Base-by-base conservation (phyloP, 2,329 filamentous ascomycete species). In the Camillea tinctor region DNA sequence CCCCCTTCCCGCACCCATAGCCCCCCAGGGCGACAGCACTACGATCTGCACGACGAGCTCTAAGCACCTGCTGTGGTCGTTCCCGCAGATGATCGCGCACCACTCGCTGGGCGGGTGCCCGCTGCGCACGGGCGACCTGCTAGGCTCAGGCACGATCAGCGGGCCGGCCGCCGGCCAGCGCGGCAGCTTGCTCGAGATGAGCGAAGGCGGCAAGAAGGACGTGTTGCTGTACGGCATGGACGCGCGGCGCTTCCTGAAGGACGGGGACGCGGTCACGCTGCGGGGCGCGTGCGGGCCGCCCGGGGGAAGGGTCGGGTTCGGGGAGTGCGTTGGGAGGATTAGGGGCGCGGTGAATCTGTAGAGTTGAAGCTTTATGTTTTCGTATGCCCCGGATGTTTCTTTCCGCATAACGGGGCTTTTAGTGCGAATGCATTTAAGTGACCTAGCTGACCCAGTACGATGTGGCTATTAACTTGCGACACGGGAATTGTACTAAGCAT, bases 61-160 rank as follows among this genome's bases (percentile, higher is more conserved):
- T 9, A 84, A 80, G 65, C 84, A 93, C 69, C 79, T 94, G 11
- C 80, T 94, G n/a, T 94, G 87, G 82, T 93, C 89, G 0, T 94
- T 93, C 76, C 84, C 89, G 4, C 91, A 94, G 73, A 93, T 93
- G 90, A 79, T 94, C 49, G 85, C 91, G 1, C 91, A 94, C 72
- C 91, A 94, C 72, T 87, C 88, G 1, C 82, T 91, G 52, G 90
- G 88, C 1, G 91, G 91, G 5, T 95, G 91, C 73, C 86, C 87
- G 3, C 81, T 95, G 80, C 83, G 86, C 52, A 83, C 87, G 0
- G 91, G 91, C 36, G 91, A 95, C 71, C 74, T 95, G 56, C 77
- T 95, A 5, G 91, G 90, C 1, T 91, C 88, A 1, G 91, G 91
- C 2, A 95, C 91, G 1, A 94, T 95, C 68, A 81, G 79, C 66